Evolutionary conservation across 208 protist species (phyloP), one percentile per base, ranked within the genome.

Genomic region (Crithidia fasciculata): DNA sequence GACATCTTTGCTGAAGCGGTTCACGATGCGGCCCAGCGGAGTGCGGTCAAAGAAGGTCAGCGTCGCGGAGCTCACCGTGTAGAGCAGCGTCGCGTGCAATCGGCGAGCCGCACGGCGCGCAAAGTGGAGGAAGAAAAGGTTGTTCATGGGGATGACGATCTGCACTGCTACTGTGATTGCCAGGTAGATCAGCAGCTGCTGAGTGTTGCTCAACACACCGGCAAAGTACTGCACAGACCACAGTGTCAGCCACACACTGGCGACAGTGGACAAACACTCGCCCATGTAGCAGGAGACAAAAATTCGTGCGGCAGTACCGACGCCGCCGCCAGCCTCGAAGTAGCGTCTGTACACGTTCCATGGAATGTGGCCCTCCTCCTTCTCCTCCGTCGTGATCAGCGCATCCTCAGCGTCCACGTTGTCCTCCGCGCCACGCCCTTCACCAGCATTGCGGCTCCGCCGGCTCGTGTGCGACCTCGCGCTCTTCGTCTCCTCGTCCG

Each of bases 1-100:
- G 18, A 89, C 66, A 69, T 98, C 95, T 57, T 80, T 86, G 13
- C 81, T 86, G 39, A 98, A 88, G 37, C 95, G 80, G 71, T 96
- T 97, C 37, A 98, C 69, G 45, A 97, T 72, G 44, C 80, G 80
- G 8, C 88, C 88, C 55, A 86, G 72, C n/a, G 85, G 81, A 4
- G 85, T 88, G 15, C 67, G 72, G 57, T 83, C 81, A 49, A 93
- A 93, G 71, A 93, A 93, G 2, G 54, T 59, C 69, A 87, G 69
- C 4, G 81, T 89, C 19, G 74, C 76, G 44, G 78, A 80, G 52
- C 80, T 54, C 9, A 93, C 62, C 44, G 81, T 76, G 49, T 71
- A 56, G 57, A 93, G 63, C 56, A 93, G 74, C 49, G 69, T 72
- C 12, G 82, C 56, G 71, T 97, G 92, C 28, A 96, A 47, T 43